Conservation (phyloP, 2,329 filamentous ascomycete species). For the Apiospora marii region DNA sequence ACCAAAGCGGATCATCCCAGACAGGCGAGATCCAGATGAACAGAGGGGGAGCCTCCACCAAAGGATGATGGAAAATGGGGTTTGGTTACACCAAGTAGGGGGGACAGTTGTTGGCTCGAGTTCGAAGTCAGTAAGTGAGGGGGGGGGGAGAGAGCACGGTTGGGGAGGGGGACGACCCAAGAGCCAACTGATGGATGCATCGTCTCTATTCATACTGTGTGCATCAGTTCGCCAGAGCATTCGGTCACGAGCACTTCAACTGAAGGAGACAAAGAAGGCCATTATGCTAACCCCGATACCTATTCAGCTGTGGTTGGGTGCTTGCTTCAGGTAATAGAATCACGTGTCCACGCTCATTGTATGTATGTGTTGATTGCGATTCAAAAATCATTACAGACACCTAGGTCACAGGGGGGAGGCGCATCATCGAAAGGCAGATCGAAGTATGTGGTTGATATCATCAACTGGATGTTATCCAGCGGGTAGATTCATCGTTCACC, state of each 20-base stretch:
- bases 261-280: not conserved
- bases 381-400: not conserved
- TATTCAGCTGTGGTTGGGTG: not conserved
- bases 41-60: not conserved
- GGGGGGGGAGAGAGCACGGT: not conserved
- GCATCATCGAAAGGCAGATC: too few relatives aligned
- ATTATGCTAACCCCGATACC: not conserved
- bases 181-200: not conserved
- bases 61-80: not conserved
- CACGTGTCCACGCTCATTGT: too few relatives aligned
- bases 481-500: slow-evolving; percentile 26
- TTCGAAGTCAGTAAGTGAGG: not conserved
- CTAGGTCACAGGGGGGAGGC: not conserved
- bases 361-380: too few relatives aligned
- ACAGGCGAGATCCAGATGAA: not conserved
- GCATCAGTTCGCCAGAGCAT: not conserved
- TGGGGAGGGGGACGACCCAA: not conserved
- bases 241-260: too few relatives aligned
- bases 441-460: not conserved
- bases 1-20: not conserved
- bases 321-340: too few relatives aligned
- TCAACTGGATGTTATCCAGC: not conserved
- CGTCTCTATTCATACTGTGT: not conserved
- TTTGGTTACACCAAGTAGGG: not conserved
- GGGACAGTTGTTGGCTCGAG: not conserved